These are phyloP conservation scores for Hura crepitans DNA, from an alignment of 441 rosid genomes.

Conservation along the genomic window DNA sequence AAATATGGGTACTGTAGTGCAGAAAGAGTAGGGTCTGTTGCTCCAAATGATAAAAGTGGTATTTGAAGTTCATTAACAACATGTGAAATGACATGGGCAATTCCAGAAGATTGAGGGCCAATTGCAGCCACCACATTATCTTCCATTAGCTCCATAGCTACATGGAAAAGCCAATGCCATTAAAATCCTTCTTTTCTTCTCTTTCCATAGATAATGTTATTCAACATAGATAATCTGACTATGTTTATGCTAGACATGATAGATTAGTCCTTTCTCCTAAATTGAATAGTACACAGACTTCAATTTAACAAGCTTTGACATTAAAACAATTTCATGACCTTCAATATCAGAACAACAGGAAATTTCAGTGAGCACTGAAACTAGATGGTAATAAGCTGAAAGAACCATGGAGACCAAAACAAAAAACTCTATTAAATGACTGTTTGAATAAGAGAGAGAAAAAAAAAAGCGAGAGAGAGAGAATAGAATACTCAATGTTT, in stretches of 20 bases:
- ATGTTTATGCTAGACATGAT: not conserved
- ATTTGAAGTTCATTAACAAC: conserved; percentile 76
- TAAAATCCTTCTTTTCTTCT: conserved; percentile 20
- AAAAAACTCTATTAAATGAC: not conserved
- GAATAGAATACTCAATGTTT: too few relatives aligned
- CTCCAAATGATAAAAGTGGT: conserved; percentile 83
- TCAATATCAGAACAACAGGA: not conserved
- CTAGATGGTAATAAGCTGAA: not conserved
- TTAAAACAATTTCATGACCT: not conserved
- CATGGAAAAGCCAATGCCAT: conserved; percentile 33
- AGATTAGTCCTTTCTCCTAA: not conserved
- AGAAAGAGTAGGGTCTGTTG: conserved; percentile 84
- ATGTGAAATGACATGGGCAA: conserved; percentile 83
- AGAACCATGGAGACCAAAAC: not conserved
- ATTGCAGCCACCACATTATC: conserved; percentile 59
- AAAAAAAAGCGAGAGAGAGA: too few relatives aligned
- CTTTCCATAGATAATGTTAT: not conserved
- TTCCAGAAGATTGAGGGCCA: conserved; percentile 92
- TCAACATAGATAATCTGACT: not conserved
- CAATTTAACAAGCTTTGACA: not conserved
- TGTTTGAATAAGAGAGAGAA: too few relatives aligned
- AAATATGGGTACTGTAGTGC: conserved; percentile 74
- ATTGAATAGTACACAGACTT: not conserved
- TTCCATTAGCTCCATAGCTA: conserved; percentile 88
- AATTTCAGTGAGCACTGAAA: not conserved